Evolutionary conservation across 345 rosid genomes (phyloP).

Genomic region (Euphorbia tirucalli): DNA sequence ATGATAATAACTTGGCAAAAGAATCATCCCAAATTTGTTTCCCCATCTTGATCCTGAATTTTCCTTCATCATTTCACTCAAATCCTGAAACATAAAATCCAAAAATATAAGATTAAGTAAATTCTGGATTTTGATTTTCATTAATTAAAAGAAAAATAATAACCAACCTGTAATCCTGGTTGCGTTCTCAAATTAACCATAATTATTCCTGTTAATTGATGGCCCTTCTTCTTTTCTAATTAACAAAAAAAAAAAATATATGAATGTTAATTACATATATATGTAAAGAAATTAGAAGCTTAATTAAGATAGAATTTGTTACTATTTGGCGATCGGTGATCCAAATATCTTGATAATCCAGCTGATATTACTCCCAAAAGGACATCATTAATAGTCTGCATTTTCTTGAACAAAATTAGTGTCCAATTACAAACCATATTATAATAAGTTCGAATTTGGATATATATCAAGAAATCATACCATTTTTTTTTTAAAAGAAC

Average conservation of each 20-base stretch:
- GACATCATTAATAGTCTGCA: constrained; percentile 67
- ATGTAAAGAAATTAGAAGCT: not conserved
- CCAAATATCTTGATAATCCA: constrained; percentile 53
- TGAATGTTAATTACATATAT: too few relatives aligned
- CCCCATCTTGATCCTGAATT: constrained; percentile 43
- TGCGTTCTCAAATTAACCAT: constrained; percentile 58
- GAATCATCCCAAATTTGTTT: constrained; percentile 53
- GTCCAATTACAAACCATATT: too few relatives aligned
- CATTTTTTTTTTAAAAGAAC: too few relatives aligned
- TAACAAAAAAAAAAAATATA: too few relatives aligned
- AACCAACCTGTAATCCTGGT: constrained; percentile 40
- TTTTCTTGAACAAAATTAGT: not conserved
- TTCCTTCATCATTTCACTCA: constrained; percentile 31
- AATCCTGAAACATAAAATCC: constrained; percentile 29
- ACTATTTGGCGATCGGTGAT: constrained; percentile 45
- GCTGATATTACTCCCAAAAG: constrained; percentile 47
- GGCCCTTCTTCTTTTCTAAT: constrained; percentile 38
- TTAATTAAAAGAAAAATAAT: too few relatives aligned
- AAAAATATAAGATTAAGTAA: not conserved
- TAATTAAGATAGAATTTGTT: not conserved
- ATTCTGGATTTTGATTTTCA: too few relatives aligned
- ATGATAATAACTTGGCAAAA: constrained; percentile 44
- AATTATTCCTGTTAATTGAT: constrained; percentile 45
- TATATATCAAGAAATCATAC: too few relatives aligned
- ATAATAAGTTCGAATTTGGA: too few relatives aligned